Evolutionary conservation across 352 stramenopile species (phyloP).

Genomic region (Pythium sp.): DNA sequence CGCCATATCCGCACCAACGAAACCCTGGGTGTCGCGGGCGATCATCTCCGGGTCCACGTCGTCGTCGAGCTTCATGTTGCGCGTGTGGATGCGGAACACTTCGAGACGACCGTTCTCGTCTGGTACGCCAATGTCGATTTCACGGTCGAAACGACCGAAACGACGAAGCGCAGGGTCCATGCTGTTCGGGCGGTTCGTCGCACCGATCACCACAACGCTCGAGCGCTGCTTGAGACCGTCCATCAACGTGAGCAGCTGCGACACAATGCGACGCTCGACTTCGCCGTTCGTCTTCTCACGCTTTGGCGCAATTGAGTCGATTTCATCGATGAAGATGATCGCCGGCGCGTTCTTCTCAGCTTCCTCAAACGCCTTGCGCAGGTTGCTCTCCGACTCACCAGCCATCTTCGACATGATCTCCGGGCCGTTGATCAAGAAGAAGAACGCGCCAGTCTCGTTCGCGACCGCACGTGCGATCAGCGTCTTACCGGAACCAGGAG

Average conservation of each 20-base stretch:
- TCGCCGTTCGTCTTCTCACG: conserved; percentile 99
- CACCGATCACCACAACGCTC: conserved; percentile 98
- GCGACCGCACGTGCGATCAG: conserved; percentile 98
- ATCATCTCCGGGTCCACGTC: conserved; percentile 98
- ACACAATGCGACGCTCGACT: conserved; percentile 98
- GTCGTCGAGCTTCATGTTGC: conserved; percentile 99
- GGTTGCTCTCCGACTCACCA: conserved; percentile 90
- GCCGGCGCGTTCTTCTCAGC: conserved; percentile 99
- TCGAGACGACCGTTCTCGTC: conserved; percentile 98
- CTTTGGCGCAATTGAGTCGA: conserved; percentile 98
- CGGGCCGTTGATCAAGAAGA: conserved; percentile 99
- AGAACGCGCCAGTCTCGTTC: conserved; percentile 99
- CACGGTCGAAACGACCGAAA: conserved; percentile 98
- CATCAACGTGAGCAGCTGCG: conserved; percentile 99
- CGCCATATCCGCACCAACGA: conserved; percentile 99
- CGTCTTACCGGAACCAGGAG: conserved; percentile 98
- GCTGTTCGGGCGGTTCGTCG: conserved; percentile 98
- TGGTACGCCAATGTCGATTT: conserved; percentile 99
- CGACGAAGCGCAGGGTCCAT: conserved; percentile 98
- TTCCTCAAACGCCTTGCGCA: conserved; percentile 98
- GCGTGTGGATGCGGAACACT: conserved; percentile 99
- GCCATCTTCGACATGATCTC: conserved; percentile 99
- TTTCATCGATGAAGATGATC: conserved; percentile 99
- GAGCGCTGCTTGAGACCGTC: conserved; percentile 93
- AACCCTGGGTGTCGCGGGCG: conserved; percentile 98